A percentile compares a stretch with the other conserved stretches of the same genome.
Conservation (phyloP, 208 protist species). For the Novymonas esmeraldas region DNA sequence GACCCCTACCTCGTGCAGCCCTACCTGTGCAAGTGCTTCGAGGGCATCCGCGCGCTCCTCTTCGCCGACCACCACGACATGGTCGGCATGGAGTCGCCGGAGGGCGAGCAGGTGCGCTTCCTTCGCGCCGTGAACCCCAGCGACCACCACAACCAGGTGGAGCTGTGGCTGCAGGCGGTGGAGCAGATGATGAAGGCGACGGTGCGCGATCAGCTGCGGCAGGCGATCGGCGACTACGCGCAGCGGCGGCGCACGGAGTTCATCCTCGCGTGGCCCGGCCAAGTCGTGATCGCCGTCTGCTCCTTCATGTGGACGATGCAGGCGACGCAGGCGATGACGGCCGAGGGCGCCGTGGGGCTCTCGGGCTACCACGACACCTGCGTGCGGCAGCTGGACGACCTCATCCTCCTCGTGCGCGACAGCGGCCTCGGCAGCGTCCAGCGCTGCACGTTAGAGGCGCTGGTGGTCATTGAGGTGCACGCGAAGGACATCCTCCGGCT, state of each 20-base stretch:
- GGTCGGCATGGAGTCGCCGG: constrained; percentile 90
- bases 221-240: constrained; percentile 88
- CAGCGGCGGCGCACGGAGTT: constrained; percentile 85
- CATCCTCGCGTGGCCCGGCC: constrained; percentile 92
- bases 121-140: constrained; percentile 83
- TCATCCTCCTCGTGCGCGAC: constrained; percentile 93
- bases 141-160: constrained; percentile 92
- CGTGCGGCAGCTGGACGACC: constrained; percentile 85
- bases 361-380: constrained; percentile 92
- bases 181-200: constrained; percentile 93
- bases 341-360: constrained; percentile 84
- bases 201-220: constrained; percentile 82
- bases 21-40: constrained; percentile 97
- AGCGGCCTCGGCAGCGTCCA: constrained; percentile 80
- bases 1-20: constrained; percentile 95
- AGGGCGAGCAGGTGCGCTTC: constrained; percentile 90
- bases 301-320: constrained; percentile 95
- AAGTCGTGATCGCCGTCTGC: constrained; percentile 92
- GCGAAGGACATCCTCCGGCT: constrained; percentile 93
- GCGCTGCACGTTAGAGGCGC: constrained; percentile 92
- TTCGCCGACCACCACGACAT: constrained; percentile 93
- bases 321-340: constrained; percentile 88
- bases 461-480: constrained; percentile 96
- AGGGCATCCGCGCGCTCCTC: constrained; percentile 94
- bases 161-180: constrained; percentile 95